Evolutionary conservation across 2,329 filamentous ascomycete genomes (phyloP), one percentile per base, ranked within the genome.

Genomic region (Didymella glomerata): DNA sequence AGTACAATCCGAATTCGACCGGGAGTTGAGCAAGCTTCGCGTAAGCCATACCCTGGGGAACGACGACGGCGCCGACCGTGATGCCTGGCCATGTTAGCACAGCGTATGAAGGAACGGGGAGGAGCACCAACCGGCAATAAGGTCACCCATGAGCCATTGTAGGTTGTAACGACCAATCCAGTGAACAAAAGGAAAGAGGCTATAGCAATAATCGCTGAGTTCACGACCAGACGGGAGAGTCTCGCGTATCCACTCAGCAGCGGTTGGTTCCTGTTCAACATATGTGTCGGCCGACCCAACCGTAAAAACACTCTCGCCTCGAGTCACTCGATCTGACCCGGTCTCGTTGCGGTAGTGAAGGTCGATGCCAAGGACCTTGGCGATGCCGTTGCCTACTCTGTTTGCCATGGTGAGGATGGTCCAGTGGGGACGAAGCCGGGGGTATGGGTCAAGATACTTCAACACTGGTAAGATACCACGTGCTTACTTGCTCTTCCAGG

Each of bases 31-130:
- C 94, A 24, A 98, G 84, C 63, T 88, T 84, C 20, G 94, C 93
- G 78, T 98, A 98, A 1, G 94, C 93, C 94, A 98, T 97, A 62
- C 92, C 90, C 75, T 98, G 94, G 6, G 94, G 94, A n/a, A 98
- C 91, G 25, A 97, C 93, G 24, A 93, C 90, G 49, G 89, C 84
- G 44, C 90, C 90, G 51, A 91, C 87, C 2, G 89, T 91, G 65
- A 91, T 83, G 80, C 86, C 85, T 87, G 24, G 2, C 2, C 24
- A 40, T 22, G n/a, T 70, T 48, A 70, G 67, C 22, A 13, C 22
- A 13, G 27, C 10, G 2, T 14, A 20, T 30, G 18, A 20, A 1
- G 4, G 14, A 1, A 22, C 8, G 3, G 20, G 20, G 1, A 16
- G n/a, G 27, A 24, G n/a, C 28, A 76, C 86, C 73, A 74, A 90